Evolutionary conservation across 192 early-diverging fungal species (phyloP).

Genomic region (Gonapodya sp.): DNA sequence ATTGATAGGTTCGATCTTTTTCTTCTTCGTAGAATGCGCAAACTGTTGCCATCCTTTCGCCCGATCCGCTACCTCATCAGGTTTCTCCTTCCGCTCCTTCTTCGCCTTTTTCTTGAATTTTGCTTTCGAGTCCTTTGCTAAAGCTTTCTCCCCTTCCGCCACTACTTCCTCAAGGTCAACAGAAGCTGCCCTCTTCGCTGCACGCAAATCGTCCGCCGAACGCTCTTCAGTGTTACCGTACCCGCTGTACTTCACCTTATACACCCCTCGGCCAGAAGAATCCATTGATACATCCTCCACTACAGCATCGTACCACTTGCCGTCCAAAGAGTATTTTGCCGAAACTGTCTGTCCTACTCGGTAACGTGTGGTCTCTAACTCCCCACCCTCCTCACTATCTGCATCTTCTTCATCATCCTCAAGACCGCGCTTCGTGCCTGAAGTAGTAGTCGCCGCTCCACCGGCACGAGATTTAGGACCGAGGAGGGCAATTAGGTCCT

Average conservation of each 20-base stretch:
- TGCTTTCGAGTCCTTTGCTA: background rate
- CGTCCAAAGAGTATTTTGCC: background rate
- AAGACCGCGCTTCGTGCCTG: background rate
- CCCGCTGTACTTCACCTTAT: background rate
- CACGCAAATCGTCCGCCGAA: background rate
- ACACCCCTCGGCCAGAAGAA: background rate
- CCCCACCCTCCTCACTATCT: background rate
- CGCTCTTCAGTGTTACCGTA: background rate
- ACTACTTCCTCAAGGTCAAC: background rate
- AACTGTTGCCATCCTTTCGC: constrained; percentile 6
- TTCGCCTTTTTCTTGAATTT: constrained; percentile 8
- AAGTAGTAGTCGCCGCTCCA: background rate
- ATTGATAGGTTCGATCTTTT: background rate
- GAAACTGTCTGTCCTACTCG: background rate
- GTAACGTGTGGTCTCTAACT: background rate
- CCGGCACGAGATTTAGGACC: background rate
- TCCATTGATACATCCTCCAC: background rate
- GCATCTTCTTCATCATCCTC: background rate
- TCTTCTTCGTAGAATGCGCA: constrained; percentile 7
- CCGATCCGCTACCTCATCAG: background rate
- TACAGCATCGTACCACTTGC: constrained; percentile 4
- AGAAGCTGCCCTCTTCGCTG: background rate
- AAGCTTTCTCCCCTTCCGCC: background rate
- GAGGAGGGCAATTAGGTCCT: background rate
- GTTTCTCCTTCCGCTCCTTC: constrained; percentile 6